Evolutionary conservation across 2,329 filamentous ascomycete species (phyloP).

Genomic region (Albophoma yamanashiensis): DNA sequence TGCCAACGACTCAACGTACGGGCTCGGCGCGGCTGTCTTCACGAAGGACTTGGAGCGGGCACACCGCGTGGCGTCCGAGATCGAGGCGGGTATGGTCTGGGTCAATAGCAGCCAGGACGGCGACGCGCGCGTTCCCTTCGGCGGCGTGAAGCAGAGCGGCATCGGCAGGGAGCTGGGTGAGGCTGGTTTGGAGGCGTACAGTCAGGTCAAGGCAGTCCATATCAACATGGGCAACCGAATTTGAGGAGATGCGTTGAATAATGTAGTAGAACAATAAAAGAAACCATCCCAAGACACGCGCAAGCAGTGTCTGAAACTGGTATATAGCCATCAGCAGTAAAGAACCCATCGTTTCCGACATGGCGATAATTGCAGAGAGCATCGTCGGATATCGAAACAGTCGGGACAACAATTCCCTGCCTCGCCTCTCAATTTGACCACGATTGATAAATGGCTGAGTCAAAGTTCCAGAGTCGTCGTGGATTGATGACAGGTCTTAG

Average conservation of each 20-base stretch:
- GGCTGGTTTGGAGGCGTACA: slow-evolving; percentile 31
- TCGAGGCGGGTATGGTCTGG: slow-evolving; percentile 52
- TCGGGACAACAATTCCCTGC: background rate
- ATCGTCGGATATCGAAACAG: background rate
- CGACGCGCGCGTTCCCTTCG: slow-evolving; percentile 32
- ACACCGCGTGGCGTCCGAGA: slow-evolving; percentile 39
- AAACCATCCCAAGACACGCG: background rate
- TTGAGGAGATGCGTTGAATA: slow-evolving; percentile 5
- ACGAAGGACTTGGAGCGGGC: slow-evolving; percentile 43
- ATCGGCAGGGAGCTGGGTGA: slow-evolving; percentile 34
- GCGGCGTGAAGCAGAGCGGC: slow-evolving; percentile 36
- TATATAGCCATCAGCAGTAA: background rate
- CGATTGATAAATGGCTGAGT: background rate
- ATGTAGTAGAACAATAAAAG: background rate
- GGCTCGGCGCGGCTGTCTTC: slow-evolving; percentile 51
- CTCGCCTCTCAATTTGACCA: background rate
- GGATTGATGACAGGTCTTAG: background rate
- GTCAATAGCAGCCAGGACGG: slow-evolving; percentile 37
- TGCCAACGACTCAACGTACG: slow-evolving; percentile 46
- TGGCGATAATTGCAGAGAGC: background rate
- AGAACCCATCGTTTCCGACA: background rate
- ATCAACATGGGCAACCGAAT: slow-evolving; percentile 28
- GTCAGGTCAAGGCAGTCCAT: slow-evolving; percentile 33
- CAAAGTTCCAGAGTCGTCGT: background rate
- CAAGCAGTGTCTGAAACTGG: background rate